Evolutionary conservation across 2,329 filamentous ascomycete genomes (phyloP), one percentile per base, ranked within the genome.

Genomic region (Fusarium mangiferae): DNA sequence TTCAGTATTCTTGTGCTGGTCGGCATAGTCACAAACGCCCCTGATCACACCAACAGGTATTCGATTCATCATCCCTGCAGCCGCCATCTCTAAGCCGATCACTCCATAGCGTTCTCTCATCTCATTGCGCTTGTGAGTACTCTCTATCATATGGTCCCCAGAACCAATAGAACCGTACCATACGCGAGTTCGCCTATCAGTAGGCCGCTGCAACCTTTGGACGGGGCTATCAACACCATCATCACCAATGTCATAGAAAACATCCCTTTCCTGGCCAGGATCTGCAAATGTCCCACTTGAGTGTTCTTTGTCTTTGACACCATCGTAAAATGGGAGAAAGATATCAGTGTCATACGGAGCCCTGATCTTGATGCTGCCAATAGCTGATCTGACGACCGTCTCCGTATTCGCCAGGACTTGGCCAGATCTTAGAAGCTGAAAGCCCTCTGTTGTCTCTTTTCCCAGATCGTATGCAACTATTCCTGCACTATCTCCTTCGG

Each of bases 401-500:
- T 80, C 77, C 1, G 82, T 84, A 3, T 28, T 67, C 4, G 76
- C 74, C 12, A 82, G 56, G 1, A 75, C 69, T 45, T 78, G 69
- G 0, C 81, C 80, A 5, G 28, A 41, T 4, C 58, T 73, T 5
- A 83, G 36, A 1, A 74, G 76, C 44, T 80, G 71, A 28, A 83
- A 79, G 0, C 76, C 78, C 18, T 78, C 62, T 0, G 45, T 67
- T 5, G 62, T 81, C 24, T 83, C 81, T 42, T 81, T 83, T 0
- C 82, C 82, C 1, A 83, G 57, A 2, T 80, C 78, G 35, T 83
- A 84, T 1, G 80, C 73, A 4, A 83, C 51, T 0, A 83, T 46
- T 0, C 74, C 81, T 1, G 80, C 64, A 22, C 66, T 75, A 0
- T 81, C 75, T 0, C 75, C 72, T 1, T 76, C 58, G 0, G 78